Percentiles rank a stretch among this genome's conserved stretches.
Conservation (phyloP, 1,284 basidiomycete species). For the Polyporus tsugae region DNA sequence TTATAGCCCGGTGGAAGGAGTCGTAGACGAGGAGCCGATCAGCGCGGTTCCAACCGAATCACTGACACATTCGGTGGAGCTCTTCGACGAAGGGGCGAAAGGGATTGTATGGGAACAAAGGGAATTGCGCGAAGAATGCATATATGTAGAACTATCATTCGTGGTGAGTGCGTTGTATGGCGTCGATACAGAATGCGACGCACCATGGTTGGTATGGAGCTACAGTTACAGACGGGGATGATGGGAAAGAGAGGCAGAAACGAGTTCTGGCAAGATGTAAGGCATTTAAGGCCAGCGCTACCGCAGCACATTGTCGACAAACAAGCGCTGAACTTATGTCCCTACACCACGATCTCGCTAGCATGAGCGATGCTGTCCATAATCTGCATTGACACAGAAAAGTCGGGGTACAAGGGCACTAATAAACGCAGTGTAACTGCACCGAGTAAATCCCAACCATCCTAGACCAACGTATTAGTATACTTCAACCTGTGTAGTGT, state of each 20-base stretch:
- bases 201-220: neutral
- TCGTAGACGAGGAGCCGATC: neutral
- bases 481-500: neutral
- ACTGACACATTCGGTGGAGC: neutral
- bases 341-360: neutral
- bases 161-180: neutral
- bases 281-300: neutral
- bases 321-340: neutral
- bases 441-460: neutral
- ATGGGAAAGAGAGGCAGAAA: neutral
- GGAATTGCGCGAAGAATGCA: neutral
- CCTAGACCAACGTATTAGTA: neutral
- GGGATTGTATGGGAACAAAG: neutral
- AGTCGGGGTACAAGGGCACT: neutral
- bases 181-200: neutral
- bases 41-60: neutral
- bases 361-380: neutral
- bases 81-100: neutral
- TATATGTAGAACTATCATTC: neutral
- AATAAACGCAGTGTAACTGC: neutral
- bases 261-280: neutral
- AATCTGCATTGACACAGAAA: constrained; percentile 1
- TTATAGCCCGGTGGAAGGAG: constrained; percentile 33
- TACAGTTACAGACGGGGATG: neutral
- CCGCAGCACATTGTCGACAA: neutral